These are phyloP conservation scores for Malbranchea cinnamomea DNA, from an alignment of 2,329 filamentous ascomycete genomes.

Conservation along the genomic window DNA sequence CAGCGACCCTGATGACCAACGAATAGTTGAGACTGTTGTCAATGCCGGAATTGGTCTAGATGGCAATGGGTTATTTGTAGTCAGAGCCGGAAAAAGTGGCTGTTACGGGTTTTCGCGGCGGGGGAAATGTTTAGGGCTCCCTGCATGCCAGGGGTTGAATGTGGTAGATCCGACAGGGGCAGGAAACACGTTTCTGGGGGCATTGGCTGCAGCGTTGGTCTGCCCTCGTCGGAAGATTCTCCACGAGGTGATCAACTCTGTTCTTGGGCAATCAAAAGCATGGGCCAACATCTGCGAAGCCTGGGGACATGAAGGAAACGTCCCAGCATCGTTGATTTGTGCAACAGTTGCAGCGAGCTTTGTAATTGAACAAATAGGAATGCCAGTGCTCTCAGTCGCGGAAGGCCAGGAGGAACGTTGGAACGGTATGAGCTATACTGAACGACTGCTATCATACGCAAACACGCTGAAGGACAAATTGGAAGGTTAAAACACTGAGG, in stretches of 20 bases:
- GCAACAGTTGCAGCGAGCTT: constrained; percentile 77
- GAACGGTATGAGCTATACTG: constrained; percentile 31
- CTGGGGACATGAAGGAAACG: constrained; percentile 33
- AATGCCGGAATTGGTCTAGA: constrained; percentile 22
- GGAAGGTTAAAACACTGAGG: too few species aligned
- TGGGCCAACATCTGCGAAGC: constrained; percentile 30
- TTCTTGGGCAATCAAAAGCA: constrained; percentile 35
- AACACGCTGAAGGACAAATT: too few species aligned
- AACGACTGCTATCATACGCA: too few species aligned
- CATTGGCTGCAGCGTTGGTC: constrained; percentile 41
- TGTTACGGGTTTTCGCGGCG: constrained; percentile 33
- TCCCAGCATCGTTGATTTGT: constrained; percentile 58
- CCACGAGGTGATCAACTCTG: constrained; percentile 16
- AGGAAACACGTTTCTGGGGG: constrained; percentile 74
- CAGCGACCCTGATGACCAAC: constrained; percentile 14
- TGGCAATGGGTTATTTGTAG: constrained; percentile 24
- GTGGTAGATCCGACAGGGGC: constrained; percentile 91
- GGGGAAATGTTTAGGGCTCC: constrained; percentile 51
- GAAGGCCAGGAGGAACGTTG: constrained; percentile 26
- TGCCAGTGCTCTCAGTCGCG: constrained; percentile 38
- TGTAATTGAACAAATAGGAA: constrained; percentile 85
- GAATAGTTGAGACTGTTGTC: constrained; percentile 22
- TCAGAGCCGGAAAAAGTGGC: constrained; percentile 49
- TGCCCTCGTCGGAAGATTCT: constrained; percentile 23
- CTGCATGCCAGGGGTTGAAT: constrained; percentile 50